Conservation (phyloP, 306 rosid species). For the Sphenostylis stenocarpa region DNA sequence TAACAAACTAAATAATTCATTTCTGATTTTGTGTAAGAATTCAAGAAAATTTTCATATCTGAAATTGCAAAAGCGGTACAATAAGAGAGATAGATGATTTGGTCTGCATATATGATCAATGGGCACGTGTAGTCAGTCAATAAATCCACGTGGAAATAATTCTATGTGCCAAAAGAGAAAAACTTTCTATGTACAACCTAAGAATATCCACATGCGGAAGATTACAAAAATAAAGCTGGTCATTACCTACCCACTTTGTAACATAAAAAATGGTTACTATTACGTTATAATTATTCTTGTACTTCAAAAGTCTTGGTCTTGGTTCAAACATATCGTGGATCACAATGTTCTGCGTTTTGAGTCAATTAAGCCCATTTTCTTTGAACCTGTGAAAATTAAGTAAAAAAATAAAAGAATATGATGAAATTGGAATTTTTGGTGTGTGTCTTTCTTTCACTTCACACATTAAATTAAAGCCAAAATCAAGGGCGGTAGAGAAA, state of each 20-base stretch:
- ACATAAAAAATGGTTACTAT: not conserved
- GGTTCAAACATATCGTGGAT: not conserved
- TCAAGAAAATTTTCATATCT: no score
- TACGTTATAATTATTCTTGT: not conserved
- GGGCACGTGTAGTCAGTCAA: no score
- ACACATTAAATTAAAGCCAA: not conserved
- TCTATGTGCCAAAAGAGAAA: not conserved
- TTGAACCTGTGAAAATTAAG: not conserved
- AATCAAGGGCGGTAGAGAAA: not conserved
- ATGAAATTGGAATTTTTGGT: not conserved
- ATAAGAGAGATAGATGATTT: no score
- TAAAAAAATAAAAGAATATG: not conserved
- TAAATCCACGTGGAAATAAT: not conserved
- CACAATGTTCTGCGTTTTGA: not conserved
- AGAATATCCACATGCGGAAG: not conserved
- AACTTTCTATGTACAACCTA: not conserved
- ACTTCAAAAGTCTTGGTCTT: not conserved
- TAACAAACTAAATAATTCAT: no score
- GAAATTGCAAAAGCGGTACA: no score
- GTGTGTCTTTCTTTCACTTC: not conserved
- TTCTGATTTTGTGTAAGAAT: no score
- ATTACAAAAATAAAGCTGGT: not conserved
- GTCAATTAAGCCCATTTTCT: not conserved
- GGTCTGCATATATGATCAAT: no score
- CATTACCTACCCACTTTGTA: conserved; percentile 21